Percentiles rank a stretch among this genome's conserved stretches.
Conservation (phyloP, 2,329 filamentous ascomycete genomes). For the Karstenula rhodostoma region DNA sequence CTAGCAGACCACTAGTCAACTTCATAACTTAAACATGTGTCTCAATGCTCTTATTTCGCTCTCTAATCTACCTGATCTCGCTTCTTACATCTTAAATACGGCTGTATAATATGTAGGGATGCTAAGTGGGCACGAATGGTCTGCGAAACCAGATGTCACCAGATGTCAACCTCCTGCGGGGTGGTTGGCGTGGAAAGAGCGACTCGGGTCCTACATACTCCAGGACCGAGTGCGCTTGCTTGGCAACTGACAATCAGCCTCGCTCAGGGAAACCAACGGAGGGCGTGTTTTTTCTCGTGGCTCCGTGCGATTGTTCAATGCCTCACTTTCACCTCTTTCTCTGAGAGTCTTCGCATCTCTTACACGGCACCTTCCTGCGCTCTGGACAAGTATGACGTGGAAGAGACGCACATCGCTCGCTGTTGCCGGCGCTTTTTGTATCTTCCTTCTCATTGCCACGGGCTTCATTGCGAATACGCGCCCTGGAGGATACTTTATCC, state of each 20-base stretch:
- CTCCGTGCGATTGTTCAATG: not conserved
- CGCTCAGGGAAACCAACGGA: not conserved
- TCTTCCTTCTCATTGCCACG: constrained; percentile 1
- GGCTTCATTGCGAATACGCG: not conserved
- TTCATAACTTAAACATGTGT: constrained; percentile 15
- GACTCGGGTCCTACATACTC: not conserved
- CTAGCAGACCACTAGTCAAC: no score
- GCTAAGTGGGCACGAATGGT: not conserved
- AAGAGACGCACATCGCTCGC: not conserved
- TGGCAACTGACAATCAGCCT: not conserved
- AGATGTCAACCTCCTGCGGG: not conserved
- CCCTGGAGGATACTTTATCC: not conserved
- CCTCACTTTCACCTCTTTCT: not conserved
- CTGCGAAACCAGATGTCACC: not conserved
- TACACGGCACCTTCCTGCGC: not conserved
- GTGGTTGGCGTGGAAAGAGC: not conserved
- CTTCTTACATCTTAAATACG: constrained; percentile 5
- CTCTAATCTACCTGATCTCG: no score
- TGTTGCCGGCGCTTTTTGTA: not conserved
- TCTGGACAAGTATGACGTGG: not conserved
- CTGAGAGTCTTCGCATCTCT: not conserved
- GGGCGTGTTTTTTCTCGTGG: not conserved
- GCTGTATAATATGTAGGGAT: no score
- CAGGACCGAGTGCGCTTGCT: not conserved
- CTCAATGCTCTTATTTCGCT: constrained; percentile 8